Percentiles rank a stretch among this genome's conserved stretches.
phyloP scores from a whole-genome alignment of 352 stramenopile species.

The Phytophthora europaea region DNA sequence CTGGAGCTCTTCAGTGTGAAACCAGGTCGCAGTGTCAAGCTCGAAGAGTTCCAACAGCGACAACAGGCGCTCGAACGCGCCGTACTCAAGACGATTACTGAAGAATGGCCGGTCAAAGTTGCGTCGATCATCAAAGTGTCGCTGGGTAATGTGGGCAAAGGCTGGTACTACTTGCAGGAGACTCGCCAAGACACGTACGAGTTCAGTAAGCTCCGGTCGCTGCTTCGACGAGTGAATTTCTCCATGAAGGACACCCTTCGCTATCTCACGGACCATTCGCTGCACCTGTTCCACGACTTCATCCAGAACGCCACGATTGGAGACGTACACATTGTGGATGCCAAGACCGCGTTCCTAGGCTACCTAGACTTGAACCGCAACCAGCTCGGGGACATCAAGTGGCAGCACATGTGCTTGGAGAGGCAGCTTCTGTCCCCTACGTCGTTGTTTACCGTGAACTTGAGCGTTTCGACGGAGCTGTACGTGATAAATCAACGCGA shows the following conservation, averaged over 20 bases:
- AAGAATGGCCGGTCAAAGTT: conserved; percentile 86
- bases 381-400: conserved; percentile 77
- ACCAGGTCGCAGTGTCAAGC: conserved; percentile 72
- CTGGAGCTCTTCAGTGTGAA: conserved; percentile 88
- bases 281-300: conserved; percentile 81
- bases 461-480: conserved; percentile 76
- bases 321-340: conserved; percentile 77
- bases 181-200: conserved; percentile 89
- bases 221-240: conserved; percentile 83
- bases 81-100: conserved; percentile 83
- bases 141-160: conserved; percentile 82
- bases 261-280: conserved; percentile 75
- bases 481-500: conserved; percentile 85
- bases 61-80: conserved; percentile 78
- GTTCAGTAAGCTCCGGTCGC: conserved; percentile 85
- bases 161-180: conserved; percentile 89
- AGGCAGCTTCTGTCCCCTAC: conserved; percentile 64
- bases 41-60: conserved; percentile 89
- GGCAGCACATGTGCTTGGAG: conserved; percentile 83
- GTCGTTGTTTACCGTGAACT: conserved; percentile 79
- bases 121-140: conserved; percentile 74
- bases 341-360: conserved; percentile 73
- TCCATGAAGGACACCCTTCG: conserved; percentile 88
- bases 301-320: conserved; percentile 64
- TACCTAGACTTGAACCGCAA: conserved; percentile 73